phyloP scores from a whole-genome alignment of 1,139 yeast species.

The Yamadazyma taylorii region DNA sequence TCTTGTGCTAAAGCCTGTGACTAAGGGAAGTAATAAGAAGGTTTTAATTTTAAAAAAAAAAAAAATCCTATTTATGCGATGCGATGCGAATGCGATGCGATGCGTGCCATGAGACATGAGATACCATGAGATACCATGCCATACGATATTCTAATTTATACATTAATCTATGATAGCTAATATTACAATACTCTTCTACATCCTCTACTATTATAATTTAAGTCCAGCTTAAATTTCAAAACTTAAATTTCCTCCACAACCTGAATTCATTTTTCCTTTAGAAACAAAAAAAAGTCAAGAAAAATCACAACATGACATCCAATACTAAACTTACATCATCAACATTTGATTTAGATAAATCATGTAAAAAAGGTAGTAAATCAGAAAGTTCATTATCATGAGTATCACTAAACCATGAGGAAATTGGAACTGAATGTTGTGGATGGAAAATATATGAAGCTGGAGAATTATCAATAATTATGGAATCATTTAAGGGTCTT shows the following conservation, averaged over 20 bases:
- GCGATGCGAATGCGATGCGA: background rate
- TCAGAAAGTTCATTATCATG: constrained; percentile 95
- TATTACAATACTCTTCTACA: background rate
- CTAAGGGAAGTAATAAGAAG: too few species aligned
- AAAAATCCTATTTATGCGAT: constrained; percentile 2
- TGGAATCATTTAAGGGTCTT: constrained; percentile 79
- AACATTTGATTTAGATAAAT: constrained; percentile 65
- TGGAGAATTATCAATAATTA: constrained; percentile 95
- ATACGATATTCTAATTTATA: background rate
- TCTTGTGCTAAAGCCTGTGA: too few species aligned
- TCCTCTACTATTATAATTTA: constrained; percentile 3
- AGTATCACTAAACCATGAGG: constrained; percentile 97
- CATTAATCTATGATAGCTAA: background rate
- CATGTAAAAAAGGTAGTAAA: constrained; percentile 87
- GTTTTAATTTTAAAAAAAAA: constrained; percentile 4
- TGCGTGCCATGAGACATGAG: background rate
- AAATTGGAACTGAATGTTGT: constrained; percentile 96
- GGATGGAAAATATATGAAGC: constrained; percentile 97
- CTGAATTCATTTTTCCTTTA: too few species aligned
- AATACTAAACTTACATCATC: constrained; percentile 82
- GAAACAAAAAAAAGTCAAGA: too few species aligned
- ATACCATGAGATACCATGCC: too few species aligned
- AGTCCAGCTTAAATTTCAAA: constrained; percentile 17
- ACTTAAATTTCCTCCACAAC: background rate
- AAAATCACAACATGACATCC: constrained; percentile 51